phyloP scores from a whole-genome alignment of 495 filamentous ascomycete genomes.

The Choiromyces venosus region DNA sequence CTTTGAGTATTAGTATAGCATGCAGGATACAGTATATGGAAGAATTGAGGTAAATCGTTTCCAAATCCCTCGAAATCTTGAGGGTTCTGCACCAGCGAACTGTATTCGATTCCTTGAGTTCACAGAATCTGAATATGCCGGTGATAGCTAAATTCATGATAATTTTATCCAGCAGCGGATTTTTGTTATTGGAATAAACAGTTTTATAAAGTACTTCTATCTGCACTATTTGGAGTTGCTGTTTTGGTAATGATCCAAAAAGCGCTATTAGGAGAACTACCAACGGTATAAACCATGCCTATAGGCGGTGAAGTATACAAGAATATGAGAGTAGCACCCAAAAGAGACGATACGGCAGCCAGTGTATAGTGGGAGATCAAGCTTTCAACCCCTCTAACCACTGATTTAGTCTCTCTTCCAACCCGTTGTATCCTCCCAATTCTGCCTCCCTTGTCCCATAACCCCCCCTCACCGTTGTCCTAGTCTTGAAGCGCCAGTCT shows the following conservation, averaged over 20 bases:
- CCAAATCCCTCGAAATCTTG: background rate
- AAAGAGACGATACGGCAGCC: background rate
- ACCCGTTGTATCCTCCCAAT: slow-evolving; percentile 70
- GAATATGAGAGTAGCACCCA: background rate
- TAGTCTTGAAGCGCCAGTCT: slow-evolving; percentile 81
- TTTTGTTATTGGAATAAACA: background rate
- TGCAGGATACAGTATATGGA: too few relatives aligned
- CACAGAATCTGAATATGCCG: background rate
- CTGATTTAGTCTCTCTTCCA: slow-evolving; percentile 61
- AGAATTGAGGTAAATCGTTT: background rate
- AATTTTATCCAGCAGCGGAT: background rate
- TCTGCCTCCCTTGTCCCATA: slow-evolving; percentile 72
- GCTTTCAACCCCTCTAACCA: slow-evolving; percentile 57
- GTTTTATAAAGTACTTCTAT: background rate
- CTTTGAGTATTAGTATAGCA: too few relatives aligned
- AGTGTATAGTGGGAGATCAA: background rate
- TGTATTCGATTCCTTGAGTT: background rate
- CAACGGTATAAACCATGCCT: background rate
- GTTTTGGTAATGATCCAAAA: background rate
- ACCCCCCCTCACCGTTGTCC: slow-evolving; percentile 75
- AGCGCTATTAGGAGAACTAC: background rate
- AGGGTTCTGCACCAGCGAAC: background rate
- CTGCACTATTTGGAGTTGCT: background rate
- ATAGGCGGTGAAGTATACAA: background rate
- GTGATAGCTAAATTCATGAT: background rate